Percentiles rank a stretch among this genome's conserved stretches.
These are phyloP conservation scores for Fusarium foetens DNA, from an alignment of 2,329 filamentous ascomycete genomes.

Conservation along the genomic window DNA sequence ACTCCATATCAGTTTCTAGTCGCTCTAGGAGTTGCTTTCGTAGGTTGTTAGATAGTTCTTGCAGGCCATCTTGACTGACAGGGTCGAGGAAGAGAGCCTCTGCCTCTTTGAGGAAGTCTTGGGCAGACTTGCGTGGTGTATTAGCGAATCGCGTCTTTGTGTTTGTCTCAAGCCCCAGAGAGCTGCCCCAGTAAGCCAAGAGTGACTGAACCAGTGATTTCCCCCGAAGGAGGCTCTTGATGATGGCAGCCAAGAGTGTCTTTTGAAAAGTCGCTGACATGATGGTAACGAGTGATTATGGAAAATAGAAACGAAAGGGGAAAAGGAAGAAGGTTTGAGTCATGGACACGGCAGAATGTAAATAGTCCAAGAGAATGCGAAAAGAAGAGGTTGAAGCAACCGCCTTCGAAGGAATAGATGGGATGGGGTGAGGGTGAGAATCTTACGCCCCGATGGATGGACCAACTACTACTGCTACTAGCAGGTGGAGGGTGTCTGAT, in stretches of 20 bases:
- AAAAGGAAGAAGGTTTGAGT: slow-evolving; percentile 2
- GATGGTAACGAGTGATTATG: slow-evolving; percentile 62
- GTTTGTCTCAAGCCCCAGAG: slow-evolving; percentile 49
- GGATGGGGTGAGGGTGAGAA: slow-evolving; percentile 32
- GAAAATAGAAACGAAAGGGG: slow-evolving; percentile 27
- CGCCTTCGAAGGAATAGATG: slow-evolving; percentile 23
- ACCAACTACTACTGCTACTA: slow-evolving; percentile 26
- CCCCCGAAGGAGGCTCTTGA: slow-evolving; percentile 68
- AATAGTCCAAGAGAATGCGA: slow-evolving; percentile 36
- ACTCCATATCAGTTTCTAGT: slow-evolving; percentile 62
- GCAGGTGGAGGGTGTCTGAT: slow-evolving; percentile 37
- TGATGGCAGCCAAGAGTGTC: slow-evolving; percentile 62
- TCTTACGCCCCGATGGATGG: slow-evolving; percentile 38
- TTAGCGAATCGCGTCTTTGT: slow-evolving; percentile 36
- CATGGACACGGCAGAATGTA: slow-evolving; percentile 41
- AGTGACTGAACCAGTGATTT: slow-evolving; percentile 69
- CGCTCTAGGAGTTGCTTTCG: slow-evolving; percentile 66
- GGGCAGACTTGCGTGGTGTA: slow-evolving; percentile 46
- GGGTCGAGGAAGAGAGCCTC: slow-evolving; percentile 62
- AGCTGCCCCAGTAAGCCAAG: slow-evolving; percentile 63
- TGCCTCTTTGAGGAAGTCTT: slow-evolving; percentile 68
- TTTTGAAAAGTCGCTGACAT: slow-evolving; percentile 66
- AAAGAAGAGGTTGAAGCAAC: slow-evolving; percentile 18
- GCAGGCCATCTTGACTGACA: slow-evolving; percentile 57
- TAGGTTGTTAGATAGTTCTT: slow-evolving; percentile 59